phyloP scores from a whole-genome alignment of 148 eudicot species.

The Chenopodium album region DNA sequence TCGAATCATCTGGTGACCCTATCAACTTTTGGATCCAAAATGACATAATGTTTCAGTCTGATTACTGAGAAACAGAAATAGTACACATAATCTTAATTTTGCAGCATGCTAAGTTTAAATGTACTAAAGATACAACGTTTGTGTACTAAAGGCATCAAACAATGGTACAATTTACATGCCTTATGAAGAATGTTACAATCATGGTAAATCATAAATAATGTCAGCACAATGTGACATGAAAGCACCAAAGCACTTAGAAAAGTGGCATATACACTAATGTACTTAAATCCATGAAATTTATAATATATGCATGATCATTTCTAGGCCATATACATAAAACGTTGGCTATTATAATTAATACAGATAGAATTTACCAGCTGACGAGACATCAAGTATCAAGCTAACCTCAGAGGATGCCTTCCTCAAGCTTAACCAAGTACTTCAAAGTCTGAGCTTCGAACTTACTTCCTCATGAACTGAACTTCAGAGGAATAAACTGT shows the following conservation, averaged over 20 bases:
- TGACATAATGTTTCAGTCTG: slow-evolving; percentile 13
- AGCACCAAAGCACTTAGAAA: neutral
- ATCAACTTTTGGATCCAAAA: slow-evolving; percentile 28
- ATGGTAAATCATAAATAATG: too few relatives aligned
- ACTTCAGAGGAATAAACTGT: slow-evolving; percentile 9
- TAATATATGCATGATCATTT: neutral
- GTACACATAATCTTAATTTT: neutral
- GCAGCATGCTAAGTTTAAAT: neutral
- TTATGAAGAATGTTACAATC: neutral
- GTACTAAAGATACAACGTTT: neutral
- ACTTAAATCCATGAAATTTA: neutral
- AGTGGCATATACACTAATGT: neutral
- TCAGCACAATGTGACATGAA: neutral
- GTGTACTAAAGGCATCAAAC: neutral
- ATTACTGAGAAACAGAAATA: neutral
- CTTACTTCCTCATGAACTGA: slow-evolving; percentile 8
- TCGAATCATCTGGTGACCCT: slow-evolving; percentile 50
- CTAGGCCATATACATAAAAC: neutral
- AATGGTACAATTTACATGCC: neutral
- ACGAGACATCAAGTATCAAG: slow-evolving; percentile 17
- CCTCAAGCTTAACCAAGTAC: slow-evolving; percentile 18
- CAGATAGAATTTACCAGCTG: slow-evolving; percentile 11
- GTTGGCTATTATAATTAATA: neutral
- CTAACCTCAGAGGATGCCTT: slow-evolving; percentile 14
- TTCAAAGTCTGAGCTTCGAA: slow-evolving; percentile 16